Base-by-base conservation (phyloP, 2,329 filamentous ascomycete genomes). In the Epichloe amarillans region DNA sequence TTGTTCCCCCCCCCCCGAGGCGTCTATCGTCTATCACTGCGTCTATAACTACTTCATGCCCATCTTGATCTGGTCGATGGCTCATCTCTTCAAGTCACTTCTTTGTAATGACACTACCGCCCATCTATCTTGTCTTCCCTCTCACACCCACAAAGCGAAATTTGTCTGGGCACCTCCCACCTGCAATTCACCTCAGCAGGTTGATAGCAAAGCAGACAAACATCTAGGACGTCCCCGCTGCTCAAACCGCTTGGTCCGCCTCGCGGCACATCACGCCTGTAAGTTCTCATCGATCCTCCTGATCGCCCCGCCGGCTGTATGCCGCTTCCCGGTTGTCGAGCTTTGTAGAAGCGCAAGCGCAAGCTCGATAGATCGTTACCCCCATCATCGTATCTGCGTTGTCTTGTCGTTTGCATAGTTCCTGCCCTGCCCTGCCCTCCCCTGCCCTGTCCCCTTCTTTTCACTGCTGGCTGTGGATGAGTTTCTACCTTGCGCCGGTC, bases 401-500 rank as follows among this genome's bases (percentile, higher is more conserved):
- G 15, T 12, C 35, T 39, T 37, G 12, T 26, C 26, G 21, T 35
- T 36, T 38, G 4, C 12, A 35, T 30, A 19, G 12, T n/a, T 41
- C 47, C 51, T 46, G 30, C 40, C 35, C 26, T 30, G 26, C 26
- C 26, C 26, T 30, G 26, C 8, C 17, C 17, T 17, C 17, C 17
- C 17, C 17, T 17, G 17, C 17, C 44, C 11, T 37, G 30, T 21
- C 44, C 11, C 23, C 12, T 23, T n/a, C 35, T 11, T 46, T 8
- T 21, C 23, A 36, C n/a, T 50, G 19, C 49, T 6, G 45, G 44
- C 45, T 37, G 12, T 50, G 46, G 46, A 26, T 33, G 38, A 21
- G 19, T 7, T 40, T 53, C 42, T 38, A 46, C 46, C 53, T 52
- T 54, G 54, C 51, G 53, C 51, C 51, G 50, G 56, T 48, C 52